These are phyloP conservation scores for Danielozyma ontarioensis DNA, from an alignment of 805 yeast species.

Conservation along the genomic window DNA sequence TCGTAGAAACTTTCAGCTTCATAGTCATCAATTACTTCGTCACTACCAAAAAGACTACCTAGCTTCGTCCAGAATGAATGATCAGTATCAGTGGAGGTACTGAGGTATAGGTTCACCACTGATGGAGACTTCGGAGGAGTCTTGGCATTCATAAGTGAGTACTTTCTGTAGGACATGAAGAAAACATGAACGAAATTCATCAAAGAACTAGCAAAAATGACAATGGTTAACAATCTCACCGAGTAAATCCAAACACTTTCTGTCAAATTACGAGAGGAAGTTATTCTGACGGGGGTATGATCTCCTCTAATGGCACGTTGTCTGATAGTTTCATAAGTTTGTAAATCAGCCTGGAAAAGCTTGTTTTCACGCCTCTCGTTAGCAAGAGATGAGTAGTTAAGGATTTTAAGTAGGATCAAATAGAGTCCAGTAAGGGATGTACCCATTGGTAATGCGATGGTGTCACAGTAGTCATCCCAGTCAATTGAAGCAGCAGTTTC, in stretches of 20 bases:
- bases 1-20: slow-evolving; percentile 19
- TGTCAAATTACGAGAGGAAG: not conserved
- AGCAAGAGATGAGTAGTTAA: slow-evolving; percentile 21
- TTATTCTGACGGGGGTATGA: not conserved
- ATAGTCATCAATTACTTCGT: slow-evolving; percentile 14
- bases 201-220: slow-evolving; percentile 10
- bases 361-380: slow-evolving; percentile 23
- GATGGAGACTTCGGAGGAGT: slow-evolving; percentile 22
- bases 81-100: slow-evolving; percentile 4
- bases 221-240: not conserved
- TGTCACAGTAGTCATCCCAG: slow-evolving; percentile 33
- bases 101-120: slow-evolving; percentile 10
- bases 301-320: slow-evolving; percentile 3
- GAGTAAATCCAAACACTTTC: not conserved
- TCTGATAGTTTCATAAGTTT: slow-evolving; percentile 28
- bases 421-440: slow-evolving; percentile 12
- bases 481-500: slow-evolving; percentile 35
- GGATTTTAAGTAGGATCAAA: slow-evolving; percentile 15
- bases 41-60: slow-evolving; percentile 3
- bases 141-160: slow-evolving; percentile 26
- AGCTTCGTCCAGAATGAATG: slow-evolving; percentile 1
- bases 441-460: slow-evolving; percentile 29
- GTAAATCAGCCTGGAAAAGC: slow-evolving; percentile 30
- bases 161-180: slow-evolving; percentile 17
- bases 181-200: slow-evolving; percentile 11